Conservation (phyloP, 345 rosid species). For the Gossypium australe region DNA sequence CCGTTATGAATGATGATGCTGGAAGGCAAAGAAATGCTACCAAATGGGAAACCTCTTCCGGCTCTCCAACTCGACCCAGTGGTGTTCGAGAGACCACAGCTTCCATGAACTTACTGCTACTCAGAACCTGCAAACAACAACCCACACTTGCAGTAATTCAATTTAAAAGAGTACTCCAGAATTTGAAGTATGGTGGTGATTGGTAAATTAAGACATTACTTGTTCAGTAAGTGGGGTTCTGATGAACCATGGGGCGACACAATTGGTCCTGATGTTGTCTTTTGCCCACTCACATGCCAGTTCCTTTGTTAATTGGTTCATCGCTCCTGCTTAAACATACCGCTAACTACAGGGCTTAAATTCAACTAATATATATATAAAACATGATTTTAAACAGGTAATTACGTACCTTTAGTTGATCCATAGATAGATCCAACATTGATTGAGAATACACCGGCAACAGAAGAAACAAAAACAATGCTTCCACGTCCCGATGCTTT, state of each 20-base stretch:
- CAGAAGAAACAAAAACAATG: slow-evolving; percentile 64
- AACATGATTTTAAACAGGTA: background rate
- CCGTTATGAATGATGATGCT: slow-evolving; percentile 68
- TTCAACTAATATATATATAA: background rate
- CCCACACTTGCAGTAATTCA: background rate
- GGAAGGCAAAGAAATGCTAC: slow-evolving; percentile 69
- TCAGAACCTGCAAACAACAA: background rate
- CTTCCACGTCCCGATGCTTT: slow-evolving; percentile 48
- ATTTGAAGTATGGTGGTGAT: too few relatives aligned
- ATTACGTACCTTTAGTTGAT: slow-evolving; percentile 53
- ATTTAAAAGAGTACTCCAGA: background rate
- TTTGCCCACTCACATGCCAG: slow-evolving; percentile 86
- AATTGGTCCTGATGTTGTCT: slow-evolving; percentile 71
- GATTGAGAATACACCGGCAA: slow-evolving; percentile 61
- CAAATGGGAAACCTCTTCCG: slow-evolving; percentile 66
- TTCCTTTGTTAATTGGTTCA: slow-evolving; percentile 60
- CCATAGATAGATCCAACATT: slow-evolving; percentile 63
- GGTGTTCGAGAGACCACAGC: slow-evolving; percentile 30
- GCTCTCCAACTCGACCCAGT: slow-evolving; percentile 58
- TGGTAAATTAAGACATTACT: background rate
- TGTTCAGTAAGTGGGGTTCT: slow-evolving; percentile 49
- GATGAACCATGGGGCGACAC: slow-evolving; percentile 83
- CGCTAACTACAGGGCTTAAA: background rate
- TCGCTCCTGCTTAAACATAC: slow-evolving; percentile 38
- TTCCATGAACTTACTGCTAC: background rate